phyloP scores from a whole-genome alignment of 1,139 yeast genomes.

The Candida sp. region DNA sequence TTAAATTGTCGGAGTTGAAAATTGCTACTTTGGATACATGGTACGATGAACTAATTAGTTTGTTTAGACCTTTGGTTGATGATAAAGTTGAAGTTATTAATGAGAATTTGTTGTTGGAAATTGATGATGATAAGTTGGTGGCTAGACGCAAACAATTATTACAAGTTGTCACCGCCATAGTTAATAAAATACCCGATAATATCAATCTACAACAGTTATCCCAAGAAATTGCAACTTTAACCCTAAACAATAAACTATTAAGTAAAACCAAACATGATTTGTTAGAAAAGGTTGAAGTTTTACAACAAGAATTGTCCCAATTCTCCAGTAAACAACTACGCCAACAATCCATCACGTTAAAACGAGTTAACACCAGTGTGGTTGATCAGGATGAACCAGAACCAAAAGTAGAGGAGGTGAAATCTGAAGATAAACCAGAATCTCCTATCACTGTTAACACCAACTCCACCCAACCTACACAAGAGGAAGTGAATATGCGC shows the following conservation, averaged over 20 bases:
- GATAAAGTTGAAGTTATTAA: constrained; percentile 14
- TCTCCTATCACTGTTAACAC: no score
- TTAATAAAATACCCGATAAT: constrained; percentile 11
- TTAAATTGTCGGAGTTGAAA: constrained; percentile 32
- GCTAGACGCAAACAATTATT: constrained; percentile 27
- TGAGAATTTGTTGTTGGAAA: constrained; percentile 18
- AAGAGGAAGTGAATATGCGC: constrained; percentile 11
- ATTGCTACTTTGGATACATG: constrained; percentile 50
- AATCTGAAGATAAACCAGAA: no score
- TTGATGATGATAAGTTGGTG: constrained; percentile 20
- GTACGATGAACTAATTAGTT: constrained; percentile 48
- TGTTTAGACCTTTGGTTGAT: constrained; percentile 12
- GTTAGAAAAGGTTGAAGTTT: constrained; percentile 22
- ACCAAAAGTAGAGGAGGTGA: neutral
- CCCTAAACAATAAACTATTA: constrained; percentile 23
- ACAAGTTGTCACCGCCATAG: constrained; percentile 24
- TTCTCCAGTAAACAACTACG: constrained; percentile 40
- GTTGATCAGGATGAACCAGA: constrained; percentile 6
- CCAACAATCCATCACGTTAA: constrained; percentile 41
- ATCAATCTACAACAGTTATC: constrained; percentile 30
- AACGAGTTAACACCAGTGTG: constrained; percentile 33
- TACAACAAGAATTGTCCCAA: constrained; percentile 20
- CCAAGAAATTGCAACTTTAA: constrained; percentile 24
- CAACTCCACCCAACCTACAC: constrained; percentile 7
- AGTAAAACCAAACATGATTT: constrained; percentile 18